Evolutionary conservation across 768 basidiomycete species (phyloP).

Genomic region (Boletus barrowsii): DNA sequence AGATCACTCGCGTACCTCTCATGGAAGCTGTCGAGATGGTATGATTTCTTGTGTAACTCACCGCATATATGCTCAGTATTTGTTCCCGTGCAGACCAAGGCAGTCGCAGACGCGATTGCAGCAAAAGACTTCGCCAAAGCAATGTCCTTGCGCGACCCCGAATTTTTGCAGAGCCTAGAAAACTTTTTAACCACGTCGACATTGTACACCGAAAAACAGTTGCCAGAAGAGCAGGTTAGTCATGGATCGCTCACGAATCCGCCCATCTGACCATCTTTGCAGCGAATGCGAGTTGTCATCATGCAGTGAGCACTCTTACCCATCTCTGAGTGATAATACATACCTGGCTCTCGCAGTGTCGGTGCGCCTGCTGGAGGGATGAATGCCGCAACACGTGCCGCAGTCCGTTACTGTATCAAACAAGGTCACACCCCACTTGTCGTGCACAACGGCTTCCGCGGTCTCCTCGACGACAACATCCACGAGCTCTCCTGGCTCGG

Average conservation of each 20-base stretch:
- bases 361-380: slow-evolving; percentile 98
- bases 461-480: slow-evolving; percentile 86
- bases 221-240: slow-evolving; percentile 50
- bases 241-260: not conserved
- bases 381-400: slow-evolving; percentile 83
- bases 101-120: slow-evolving; percentile 79
- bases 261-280: slow-evolving; percentile 10
- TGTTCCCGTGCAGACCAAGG: slow-evolving; percentile 61
- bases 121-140: slow-evolving; percentile 83
- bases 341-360: slow-evolving; percentile 48
- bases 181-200: slow-evolving; percentile 80
- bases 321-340: not conserved
- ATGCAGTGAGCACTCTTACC: slow-evolving; percentile 63
- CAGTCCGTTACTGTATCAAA: slow-evolving; percentile 87
- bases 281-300: slow-evolving; percentile 79
- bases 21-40: slow-evolving; percentile 93
- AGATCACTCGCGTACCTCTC: slow-evolving; percentile 87
- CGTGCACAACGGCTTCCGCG: slow-evolving; percentile 94
- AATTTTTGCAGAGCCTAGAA: slow-evolving; percentile 81
- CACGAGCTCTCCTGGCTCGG: slow-evolving; percentile 91
- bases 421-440: slow-evolving; percentile 93
- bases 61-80: slow-evolving; percentile 5
- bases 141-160: slow-evolving; percentile 85
- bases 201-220: slow-evolving; percentile 48
- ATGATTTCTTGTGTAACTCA: not conserved